Conservation (phyloP, 176 grass and related monocot species). For the Triticum dicoccoides region DNA sequence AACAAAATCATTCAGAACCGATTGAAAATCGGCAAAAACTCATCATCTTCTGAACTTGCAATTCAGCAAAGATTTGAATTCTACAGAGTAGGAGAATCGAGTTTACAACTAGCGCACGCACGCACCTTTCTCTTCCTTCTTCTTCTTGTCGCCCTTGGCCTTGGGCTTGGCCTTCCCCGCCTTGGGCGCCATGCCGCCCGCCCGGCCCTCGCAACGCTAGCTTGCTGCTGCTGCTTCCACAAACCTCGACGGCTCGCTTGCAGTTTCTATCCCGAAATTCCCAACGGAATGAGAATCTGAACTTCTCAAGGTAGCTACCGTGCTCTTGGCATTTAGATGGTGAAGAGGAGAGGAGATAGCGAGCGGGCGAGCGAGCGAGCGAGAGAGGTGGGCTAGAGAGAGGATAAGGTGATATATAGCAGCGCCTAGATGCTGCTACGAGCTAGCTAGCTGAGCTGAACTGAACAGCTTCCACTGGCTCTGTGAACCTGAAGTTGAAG, state of each 20-base stretch:
- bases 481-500: conserved; percentile 11
- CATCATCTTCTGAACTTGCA: neutral
- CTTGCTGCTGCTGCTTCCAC: neutral
- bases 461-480: neutral
- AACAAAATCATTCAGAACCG: neutral
- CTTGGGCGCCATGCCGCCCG: conserved; percentile 78
- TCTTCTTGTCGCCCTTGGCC: conserved; percentile 94
- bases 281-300: neutral
- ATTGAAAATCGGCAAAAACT: neutral
- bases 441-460: neutral
- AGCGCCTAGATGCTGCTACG: neutral
- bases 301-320: neutral
- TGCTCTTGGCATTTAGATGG: conserved; percentile 27
- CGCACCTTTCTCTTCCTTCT: conserved; percentile 87
- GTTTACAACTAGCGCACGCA: too few relatives aligned
- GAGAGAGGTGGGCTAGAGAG: conserved; percentile 27
- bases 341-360: neutral
- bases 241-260: neutral
- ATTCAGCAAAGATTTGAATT: too few relatives aligned
- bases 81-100: neutral
- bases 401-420: conserved; percentile 56
- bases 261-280: neutral
- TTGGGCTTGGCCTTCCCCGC: conserved; percentile 82
- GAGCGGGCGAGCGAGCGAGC: neutral
- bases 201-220: neutral